Base-by-base conservation (phyloP, 2,329 filamentous ascomycete genomes). In the Stachybotrys elegans region DNA sequence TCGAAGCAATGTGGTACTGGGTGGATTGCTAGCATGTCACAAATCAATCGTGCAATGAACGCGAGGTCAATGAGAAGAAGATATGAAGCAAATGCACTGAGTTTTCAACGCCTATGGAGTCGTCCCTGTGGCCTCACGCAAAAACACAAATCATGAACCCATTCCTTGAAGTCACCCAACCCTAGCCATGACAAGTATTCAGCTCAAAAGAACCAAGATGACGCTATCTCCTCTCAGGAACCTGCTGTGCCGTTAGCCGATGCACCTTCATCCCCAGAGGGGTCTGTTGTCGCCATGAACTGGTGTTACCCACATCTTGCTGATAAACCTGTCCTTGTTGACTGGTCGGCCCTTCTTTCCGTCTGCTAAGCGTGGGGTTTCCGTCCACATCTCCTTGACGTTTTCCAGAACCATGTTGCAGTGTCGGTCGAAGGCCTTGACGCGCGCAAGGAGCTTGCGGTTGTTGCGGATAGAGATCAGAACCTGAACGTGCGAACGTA, bases 391-490 rank as follows among this genome's bases (percentile, higher is more conserved):
- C 73, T 98, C 93, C 77, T 71, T 70, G 36, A 94, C 90, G 56
- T 95, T 95, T 75, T 95, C 90, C 39, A 96, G 75, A 4, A 95
- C 88, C 93, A 98, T 97, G 72, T 98, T 98, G 80, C 91, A 97
- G 71, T 98, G 93, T 48, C 93, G 80, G 70, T 98, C 93, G 66
- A 98, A 98, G 6, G 93, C 93, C 76, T 98, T 98, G 61, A 98
- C 92, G 52, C 93, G 86, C 42, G 92, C 93, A 44, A 98, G 84
- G 39, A 98, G 79, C 76, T 98, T 98, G 70, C 92, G 87, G 76
- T 97, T 97, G 80, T 95, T 96, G 54, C 93, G 90, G 72, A 92
- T 92, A 43, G 89, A 95, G 63, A 98, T 96, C 53, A 98, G 82
- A 50, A 98, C 92, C 71, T 97, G 93, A 35, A 86, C 88, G 73